Base-by-base conservation (phyloP, 148 eudicot species). In the Simmondsia chinensis region DNA sequence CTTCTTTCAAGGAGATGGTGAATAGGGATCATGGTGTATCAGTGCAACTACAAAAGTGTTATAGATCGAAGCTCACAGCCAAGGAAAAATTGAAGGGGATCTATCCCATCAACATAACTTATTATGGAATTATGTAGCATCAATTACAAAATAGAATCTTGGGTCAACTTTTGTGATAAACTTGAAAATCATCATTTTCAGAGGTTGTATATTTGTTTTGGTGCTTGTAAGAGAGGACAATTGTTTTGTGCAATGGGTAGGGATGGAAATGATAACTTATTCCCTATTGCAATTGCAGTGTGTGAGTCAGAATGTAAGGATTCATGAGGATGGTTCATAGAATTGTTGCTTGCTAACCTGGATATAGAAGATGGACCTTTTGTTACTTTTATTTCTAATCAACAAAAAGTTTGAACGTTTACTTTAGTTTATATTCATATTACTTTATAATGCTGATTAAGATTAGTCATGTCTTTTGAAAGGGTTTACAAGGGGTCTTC, bases 201-300 rank as follows among this genome's bases (percentile, higher is more conserved):
- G 0, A 33, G 35, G 6, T 20, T 43, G 14, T 55, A 44, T 10
- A 14, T 55, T 13, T 42, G 42, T 9, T 33, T 54, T 31, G 41
- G 18, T 38, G 42, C 42, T 1, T 38, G 21, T 5, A 42, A 32
- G 7, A 18, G 17, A 23, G 49, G 59, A 0, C 48, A 54, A 30
- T 31, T 53, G 2, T 31, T 53, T 6, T 19, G 7, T 7, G 48
- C 21, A 18, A 37, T 53, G 3, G 48, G 58, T 9, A 30, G 26
- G 9, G 37, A 45, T 46, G 61, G 36, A 1, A 56, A 46, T 11
- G 14, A 13, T 7, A 56, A 56, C 20, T 26, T 56, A 2, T 57
- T 36, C 11, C 53, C 39, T 2, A 16, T 57, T 0, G 46, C 46
- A 1, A 46, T 16, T 33, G 61, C 39, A 1, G 31, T 57, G 0